Conservation (phyloP, 257 asterid species). For the Avicennia marina region DNA sequence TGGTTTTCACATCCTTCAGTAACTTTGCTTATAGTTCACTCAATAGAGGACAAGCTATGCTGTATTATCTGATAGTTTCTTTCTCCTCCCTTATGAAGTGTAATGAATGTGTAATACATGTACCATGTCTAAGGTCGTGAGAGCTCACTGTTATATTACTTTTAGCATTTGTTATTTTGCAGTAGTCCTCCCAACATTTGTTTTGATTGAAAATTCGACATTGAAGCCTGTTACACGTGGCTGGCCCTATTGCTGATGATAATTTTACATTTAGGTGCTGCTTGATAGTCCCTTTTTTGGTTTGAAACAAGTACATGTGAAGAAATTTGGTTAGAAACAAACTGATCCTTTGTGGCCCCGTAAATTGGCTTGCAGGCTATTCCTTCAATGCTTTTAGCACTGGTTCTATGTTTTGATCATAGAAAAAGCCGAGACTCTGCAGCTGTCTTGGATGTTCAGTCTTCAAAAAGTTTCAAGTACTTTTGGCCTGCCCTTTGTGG, state of each 20-base stretch:
- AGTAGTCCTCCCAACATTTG: too few species aligned
- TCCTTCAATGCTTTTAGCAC: conserved; percentile 95
- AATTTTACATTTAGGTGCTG: too few species aligned
- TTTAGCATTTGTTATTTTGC: too few species aligned
- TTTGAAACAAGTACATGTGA: too few species aligned
- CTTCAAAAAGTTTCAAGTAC: conserved; percentile 58
- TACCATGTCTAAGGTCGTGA: neutral
- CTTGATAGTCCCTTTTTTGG: too few species aligned
- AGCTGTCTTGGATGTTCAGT: conserved; percentile 30
- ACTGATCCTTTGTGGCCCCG: conserved; percentile 16
- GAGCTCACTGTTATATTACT: neutral
- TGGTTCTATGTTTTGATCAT: conserved; percentile 87
- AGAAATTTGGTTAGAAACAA: neutral
- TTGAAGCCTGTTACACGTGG: too few species aligned
- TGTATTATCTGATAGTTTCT: neutral
- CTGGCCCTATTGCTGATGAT: too few species aligned
- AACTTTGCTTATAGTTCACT: neutral
- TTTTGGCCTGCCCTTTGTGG: conserved; percentile 78
- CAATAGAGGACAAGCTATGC: neutral
- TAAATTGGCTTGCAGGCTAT: conserved; percentile 66
- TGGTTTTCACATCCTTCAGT: neutral
- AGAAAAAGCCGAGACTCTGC: conserved; percentile 50
- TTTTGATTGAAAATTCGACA: too few species aligned
- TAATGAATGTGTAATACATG: neutral
- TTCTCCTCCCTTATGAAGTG: neutral